Evolutionary conservation across 2,329 filamentous ascomycete species (phyloP), one percentile per base, ranked within the genome.

Genomic region (Botrytis elliptica): DNA sequence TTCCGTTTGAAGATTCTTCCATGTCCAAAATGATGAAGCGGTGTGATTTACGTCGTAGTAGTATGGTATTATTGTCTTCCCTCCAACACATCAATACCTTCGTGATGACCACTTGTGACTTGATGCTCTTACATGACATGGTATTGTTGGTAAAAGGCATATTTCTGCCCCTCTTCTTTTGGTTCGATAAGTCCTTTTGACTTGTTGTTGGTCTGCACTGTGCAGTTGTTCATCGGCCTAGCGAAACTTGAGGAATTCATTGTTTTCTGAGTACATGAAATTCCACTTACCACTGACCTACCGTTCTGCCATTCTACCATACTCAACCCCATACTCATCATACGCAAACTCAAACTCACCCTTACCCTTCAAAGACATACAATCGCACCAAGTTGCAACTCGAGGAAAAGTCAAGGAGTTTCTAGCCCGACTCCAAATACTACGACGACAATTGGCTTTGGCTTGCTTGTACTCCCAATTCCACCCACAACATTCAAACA

Each of bases 71-170:
- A 57, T 57, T 33, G 52, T 18, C 33, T 57, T 63, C 29, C 29
- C 40, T 69, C 63, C 71, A 60, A 49, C 71, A 69, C 64, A 68
- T 68, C 44, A 59, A 73, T 42, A 42, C 46, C 29, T 57, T 42
- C 60, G 36, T 65, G 44, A 66, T 46, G 57, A 38, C 46, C 55
- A 59, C 60, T 55, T 38, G 70, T 55, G 70, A 72, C 70, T 66
- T 42, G 25, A 33, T 55, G 25, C 29, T 33, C 57, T 66, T 65
- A 38, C 42, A 66, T 71, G 70, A 38, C 42, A 66, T 71, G 70
- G 42, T 38, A 49, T 20, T 29, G 69, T 71, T 42, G 59, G 44
- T 38, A 33, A 38, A 42, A 49, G 49, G 40, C 44, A 64, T 20
- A 29, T 55, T 44, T n/a, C 52, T 25, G 33, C 59, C 36, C 44